Conservation (phyloP, 164 flowering plant species). For the Nelumbo lutea region DNA sequence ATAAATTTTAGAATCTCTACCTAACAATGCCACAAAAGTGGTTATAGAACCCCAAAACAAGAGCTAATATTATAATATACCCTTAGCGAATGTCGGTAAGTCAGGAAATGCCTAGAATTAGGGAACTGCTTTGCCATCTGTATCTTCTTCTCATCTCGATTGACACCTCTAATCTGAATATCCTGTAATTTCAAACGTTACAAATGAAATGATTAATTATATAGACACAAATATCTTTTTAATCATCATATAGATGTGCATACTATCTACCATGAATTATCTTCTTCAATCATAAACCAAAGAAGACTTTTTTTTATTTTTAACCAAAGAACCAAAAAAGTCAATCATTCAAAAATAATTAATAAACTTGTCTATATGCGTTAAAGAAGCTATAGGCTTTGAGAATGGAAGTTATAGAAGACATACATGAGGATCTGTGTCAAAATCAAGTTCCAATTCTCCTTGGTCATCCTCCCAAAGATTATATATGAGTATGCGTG, state of each 20-base stretch:
- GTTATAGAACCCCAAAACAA: not conserved
- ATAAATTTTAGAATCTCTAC: too few species aligned
- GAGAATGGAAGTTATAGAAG: not conserved
- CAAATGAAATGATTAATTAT: not conserved
- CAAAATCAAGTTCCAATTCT: constrained; percentile 82
- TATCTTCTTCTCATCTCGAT: constrained; percentile 83
- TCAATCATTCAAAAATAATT: not conserved
- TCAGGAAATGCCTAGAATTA: constrained; percentile 81
- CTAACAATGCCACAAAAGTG: not conserved
- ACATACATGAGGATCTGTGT: constrained; percentile 57
- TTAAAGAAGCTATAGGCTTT: not conserved
- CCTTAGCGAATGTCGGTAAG: constrained; percentile 93
- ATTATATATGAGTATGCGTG: constrained; percentile 82
- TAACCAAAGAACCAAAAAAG: not conserved
- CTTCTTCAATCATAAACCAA: not conserved
- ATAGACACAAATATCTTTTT: not conserved
- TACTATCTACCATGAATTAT: not conserved
- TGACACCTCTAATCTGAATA: constrained; percentile 92
- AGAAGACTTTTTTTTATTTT: not conserved
- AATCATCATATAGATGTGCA: too few species aligned
- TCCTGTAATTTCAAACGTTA: constrained; percentile 48
- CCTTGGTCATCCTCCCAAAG: constrained; percentile 96
- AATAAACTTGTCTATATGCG: not conserved
- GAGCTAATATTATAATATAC: constrained; percentile 28
- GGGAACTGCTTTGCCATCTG: constrained; percentile 70